Percentiles rank a stretch among this genome's conserved stretches.
phyloP scores from a whole-genome alignment of 1,284 basidiomycete genomes.

The Naganishia liquefaciens region DNA sequence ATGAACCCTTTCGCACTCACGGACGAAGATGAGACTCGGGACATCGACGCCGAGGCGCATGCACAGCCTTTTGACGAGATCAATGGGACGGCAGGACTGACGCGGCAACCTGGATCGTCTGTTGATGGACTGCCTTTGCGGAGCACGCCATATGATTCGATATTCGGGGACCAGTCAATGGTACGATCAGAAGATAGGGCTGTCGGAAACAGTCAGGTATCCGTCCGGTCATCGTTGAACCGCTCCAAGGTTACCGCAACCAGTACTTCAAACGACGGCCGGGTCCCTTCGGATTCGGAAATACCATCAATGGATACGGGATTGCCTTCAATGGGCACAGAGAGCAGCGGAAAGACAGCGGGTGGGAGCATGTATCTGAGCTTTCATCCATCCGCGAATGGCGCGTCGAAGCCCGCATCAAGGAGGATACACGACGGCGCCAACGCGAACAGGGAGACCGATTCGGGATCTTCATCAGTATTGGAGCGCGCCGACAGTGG shows the following conservation, averaged over 20 bases:
- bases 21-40: constrained; percentile 5
- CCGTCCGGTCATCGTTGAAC: too few relatives aligned
- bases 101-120: neutral
- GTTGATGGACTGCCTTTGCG: constrained; percentile 12
- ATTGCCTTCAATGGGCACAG: constrained; percentile 15
- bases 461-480: constrained; percentile 28
- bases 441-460: neutral
- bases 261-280: neutral
- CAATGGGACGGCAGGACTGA: too few relatives aligned
- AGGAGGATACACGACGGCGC: neutral
- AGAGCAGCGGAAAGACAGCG: constrained; percentile 5
- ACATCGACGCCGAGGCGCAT: neutral
- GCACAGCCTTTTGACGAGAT: neutral
- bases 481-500: constrained; percentile 3
- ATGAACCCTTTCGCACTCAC: constrained; percentile 24
- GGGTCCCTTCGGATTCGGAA: constrained; percentile 10
- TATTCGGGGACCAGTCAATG: constrained; percentile 4
- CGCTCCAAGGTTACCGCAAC: too few relatives aligned
- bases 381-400: constrained; percentile 43
- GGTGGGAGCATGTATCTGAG: constrained; percentile 16
- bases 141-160: neutral
- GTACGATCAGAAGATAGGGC: neutral
- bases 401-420: constrained; percentile 14
- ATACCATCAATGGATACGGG: constrained; percentile 23
- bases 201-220: neutral